These are phyloP conservation scores for Tuber brumale DNA, from an alignment of 495 filamentous ascomycete species.

Conservation along the genomic window DNA sequence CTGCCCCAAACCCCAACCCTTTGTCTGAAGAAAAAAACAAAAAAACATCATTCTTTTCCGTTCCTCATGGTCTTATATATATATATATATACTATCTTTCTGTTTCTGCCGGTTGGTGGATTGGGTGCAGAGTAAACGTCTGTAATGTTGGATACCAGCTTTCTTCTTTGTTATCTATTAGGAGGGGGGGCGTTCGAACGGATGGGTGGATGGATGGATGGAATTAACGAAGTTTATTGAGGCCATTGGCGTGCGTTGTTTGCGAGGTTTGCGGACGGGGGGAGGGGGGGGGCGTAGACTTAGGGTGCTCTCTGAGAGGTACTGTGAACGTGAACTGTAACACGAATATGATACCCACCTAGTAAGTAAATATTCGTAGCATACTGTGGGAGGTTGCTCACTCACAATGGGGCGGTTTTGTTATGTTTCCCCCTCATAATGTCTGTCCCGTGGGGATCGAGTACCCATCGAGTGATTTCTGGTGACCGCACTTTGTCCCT, in stretches of 20 bases:
- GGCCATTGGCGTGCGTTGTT: neutral
- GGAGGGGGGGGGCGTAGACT: neutral
- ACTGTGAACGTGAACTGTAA: neutral
- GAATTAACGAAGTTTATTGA: constrained; percentile 1
- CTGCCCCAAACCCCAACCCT: neutral
- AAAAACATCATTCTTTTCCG: neutral
- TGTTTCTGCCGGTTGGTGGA: neutral
- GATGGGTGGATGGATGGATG: neutral
- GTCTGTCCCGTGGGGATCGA: too few relatives aligned
- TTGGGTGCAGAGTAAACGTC: neutral
- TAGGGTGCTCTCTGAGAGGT: neutral
- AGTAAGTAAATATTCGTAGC: neutral
- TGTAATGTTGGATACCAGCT: constrained; percentile 2
- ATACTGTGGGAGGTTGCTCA: neutral
- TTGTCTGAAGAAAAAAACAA: neutral
- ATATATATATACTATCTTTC: neutral
- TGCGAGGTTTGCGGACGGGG: neutral
- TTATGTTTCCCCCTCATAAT: too few relatives aligned
- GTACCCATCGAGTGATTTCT: too few relatives aligned
- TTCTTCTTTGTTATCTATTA: neutral
- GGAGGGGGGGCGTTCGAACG: neutral
- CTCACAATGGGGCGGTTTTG: too few relatives aligned
- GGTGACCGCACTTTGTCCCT: too few relatives aligned
- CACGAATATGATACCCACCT: neutral
- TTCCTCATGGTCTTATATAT: neutral